Evolutionary conservation across 192 early-diverging fungal species (phyloP).

Genomic region (Podila clonocystis): DNA sequence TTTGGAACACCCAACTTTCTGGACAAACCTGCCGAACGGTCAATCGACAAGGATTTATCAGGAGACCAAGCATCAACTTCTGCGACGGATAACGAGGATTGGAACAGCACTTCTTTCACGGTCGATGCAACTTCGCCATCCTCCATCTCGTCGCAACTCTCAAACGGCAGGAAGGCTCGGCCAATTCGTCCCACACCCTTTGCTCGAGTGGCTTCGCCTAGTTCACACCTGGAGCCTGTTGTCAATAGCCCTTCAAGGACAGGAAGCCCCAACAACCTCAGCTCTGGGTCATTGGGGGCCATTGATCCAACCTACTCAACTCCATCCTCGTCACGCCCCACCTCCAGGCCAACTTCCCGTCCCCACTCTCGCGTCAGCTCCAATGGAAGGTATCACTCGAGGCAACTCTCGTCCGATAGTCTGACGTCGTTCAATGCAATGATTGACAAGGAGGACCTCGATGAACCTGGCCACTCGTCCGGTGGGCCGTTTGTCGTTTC

Average conservation of each 20-base stretch:
- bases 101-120: conserved; percentile 4
- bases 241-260: conserved; percentile 24
- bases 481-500: conserved; percentile 43
- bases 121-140: conserved; percentile 24
- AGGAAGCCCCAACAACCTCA: conserved; percentile 35
- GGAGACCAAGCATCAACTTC: conserved; percentile 3
- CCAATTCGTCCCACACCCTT: conserved; percentile 17
- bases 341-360: conserved; percentile 30
- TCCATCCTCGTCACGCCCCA: conserved; percentile 42
- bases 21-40: background rate
- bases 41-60: conserved; percentile 2
- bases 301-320: conserved; percentile 36
- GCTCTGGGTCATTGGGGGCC: conserved; percentile 21
- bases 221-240: conserved; percentile 21
- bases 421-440: conserved; percentile 44
- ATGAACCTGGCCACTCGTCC: conserved; percentile 12
- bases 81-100: background rate
- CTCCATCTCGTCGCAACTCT: background rate
- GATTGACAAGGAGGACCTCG: conserved; percentile 37
- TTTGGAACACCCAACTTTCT: background rate
- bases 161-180: conserved; percentile 3
- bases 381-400: conserved; percentile 42
- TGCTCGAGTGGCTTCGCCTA: conserved; percentile 28
- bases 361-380: conserved; percentile 32
- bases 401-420: conserved; percentile 42